phyloP scores from a whole-genome alignment of 2,329 filamentous ascomycete species.

The Colletotrichum viniferum region DNA sequence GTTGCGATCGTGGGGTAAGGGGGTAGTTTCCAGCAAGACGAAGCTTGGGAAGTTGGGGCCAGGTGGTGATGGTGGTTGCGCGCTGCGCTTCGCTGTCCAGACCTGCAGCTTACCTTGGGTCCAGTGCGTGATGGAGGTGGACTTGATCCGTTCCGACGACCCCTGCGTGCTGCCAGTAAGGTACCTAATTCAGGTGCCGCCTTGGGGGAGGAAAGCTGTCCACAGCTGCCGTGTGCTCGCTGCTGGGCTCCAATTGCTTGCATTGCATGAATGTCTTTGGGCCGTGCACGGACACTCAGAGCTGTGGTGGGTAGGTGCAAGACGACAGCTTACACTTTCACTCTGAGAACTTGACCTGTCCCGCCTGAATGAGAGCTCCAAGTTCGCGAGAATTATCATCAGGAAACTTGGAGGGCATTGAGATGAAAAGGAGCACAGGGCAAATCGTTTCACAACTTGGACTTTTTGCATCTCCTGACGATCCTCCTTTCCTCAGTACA shows the following conservation, averaged over 20 bases:
- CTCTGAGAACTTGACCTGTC: neutral
- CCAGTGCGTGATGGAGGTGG: slow-evolving; percentile 20
- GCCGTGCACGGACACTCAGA: slow-evolving; percentile 10
- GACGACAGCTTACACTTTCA: slow-evolving; percentile 20
- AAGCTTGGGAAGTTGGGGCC: neutral
- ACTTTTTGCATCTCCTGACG: neutral
- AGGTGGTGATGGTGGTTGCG: slow-evolving; percentile 3
- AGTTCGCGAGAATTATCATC: neutral
- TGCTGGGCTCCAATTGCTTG: neutral
- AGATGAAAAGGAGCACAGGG: slow-evolving; percentile 18
- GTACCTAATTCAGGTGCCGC: neutral
- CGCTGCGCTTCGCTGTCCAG: slow-evolving; percentile 4
- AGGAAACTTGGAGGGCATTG: neutral
- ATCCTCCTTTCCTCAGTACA: neutral
- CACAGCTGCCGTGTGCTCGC: neutral
- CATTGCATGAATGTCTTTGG: neutral
- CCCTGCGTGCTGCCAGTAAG: neutral
- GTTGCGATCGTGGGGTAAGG: neutral
- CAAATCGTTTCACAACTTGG: slow-evolving; percentile 17
- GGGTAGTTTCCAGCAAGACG: neutral
- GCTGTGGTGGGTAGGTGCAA: slow-evolving; percentile 13
- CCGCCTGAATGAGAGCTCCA: neutral
- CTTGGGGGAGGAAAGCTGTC: neutral
- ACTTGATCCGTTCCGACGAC: slow-evolving; percentile 12
- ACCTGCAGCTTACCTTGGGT: neutral